Conservation (phyloP, 306 rosid genomes). For the Cucurbita moschata region DNA sequence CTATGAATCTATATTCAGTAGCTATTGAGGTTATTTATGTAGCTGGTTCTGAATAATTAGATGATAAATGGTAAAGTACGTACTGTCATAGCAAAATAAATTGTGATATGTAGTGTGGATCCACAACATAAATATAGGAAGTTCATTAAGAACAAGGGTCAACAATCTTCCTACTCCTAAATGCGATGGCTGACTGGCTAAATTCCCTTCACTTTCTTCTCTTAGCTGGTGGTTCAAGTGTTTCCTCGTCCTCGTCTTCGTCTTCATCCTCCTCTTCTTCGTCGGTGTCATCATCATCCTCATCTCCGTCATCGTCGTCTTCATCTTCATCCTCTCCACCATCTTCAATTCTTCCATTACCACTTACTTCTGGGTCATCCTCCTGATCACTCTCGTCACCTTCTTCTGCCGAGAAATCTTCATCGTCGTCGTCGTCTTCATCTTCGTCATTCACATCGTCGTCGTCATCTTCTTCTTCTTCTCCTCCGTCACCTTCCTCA, state of each 20-base stretch:
- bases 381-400: constrained; percentile 45
- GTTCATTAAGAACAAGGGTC: constrained; percentile 10
- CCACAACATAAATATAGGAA: constrained; percentile 1
- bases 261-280: constrained; percentile 20
- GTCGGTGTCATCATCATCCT: neutral
- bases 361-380: constrained; percentile 40
- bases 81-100: neutral
- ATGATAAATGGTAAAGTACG: neutral
- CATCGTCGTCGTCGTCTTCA: constrained; percentile 41
- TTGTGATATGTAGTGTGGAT: neutral
- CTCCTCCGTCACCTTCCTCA: constrained; percentile 25
- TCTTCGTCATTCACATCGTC: constrained; percentile 24
- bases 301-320: constrained; percentile 32
- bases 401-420: constrained; percentile 57
- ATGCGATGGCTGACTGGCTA: constrained; percentile 7
- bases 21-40: neutral
- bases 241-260: constrained; percentile 40
- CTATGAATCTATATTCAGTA: no score
- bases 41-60: neutral
- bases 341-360: constrained; percentile 21
- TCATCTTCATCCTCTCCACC: constrained; percentile 25
- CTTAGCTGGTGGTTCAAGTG: constrained; percentile 60
- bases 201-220: constrained; percentile 52
- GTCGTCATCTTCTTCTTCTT: constrained; percentile 10
- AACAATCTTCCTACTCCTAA: constrained; percentile 14